phyloP scores from a whole-genome alignment of 2,329 filamentous ascomycete species.

The Diplodia intermedia region DNA sequence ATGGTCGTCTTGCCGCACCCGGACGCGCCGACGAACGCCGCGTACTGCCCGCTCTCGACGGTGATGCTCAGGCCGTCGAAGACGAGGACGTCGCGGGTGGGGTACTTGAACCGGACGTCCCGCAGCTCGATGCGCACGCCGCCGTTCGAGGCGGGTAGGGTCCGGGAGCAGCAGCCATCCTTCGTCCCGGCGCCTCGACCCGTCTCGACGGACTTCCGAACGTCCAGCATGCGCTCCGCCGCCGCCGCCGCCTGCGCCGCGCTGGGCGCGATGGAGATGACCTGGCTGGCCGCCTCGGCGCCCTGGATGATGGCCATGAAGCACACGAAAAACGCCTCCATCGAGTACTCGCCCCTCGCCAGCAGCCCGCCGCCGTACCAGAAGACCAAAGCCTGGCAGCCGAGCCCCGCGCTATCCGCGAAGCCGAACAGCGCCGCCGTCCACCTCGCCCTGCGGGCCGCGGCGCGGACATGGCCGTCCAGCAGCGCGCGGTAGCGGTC shows the following conservation, averaged over 20 bases:
- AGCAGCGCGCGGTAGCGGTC: constrained; percentile 32
- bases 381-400: constrained; percentile 80
- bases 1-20: constrained; percentile 95
- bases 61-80: constrained; percentile 81
- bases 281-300: constrained; percentile 82
- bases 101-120: constrained; percentile 93
- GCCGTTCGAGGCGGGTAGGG: constrained; percentile 47
- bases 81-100: constrained; percentile 86
- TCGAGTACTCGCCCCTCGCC: constrained; percentile 70
- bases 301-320: constrained; percentile 85
- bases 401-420: constrained; percentile 80
- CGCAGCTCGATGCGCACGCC: constrained; percentile 87
- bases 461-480: constrained; percentile 66
- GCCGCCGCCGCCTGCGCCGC: constrained; percentile 93
- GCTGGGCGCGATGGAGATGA: constrained; percentile 89
- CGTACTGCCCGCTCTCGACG: constrained; percentile 79
- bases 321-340: constrained; percentile 89
- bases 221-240: constrained; percentile 59
- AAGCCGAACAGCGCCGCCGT: constrained; percentile 70
- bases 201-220: constrained; percentile 64
- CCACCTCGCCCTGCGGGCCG: constrained; percentile 41
- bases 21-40: constrained; percentile 87
- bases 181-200: no score
- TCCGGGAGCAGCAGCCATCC: no score
- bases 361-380: constrained; percentile 88